A percentile compares a stretch with the other conserved stretches of the same genome.
These are phyloP conservation scores for Debaryomyces subglobosus DNA, from an alignment of 1,139 yeast species.

Conservation along the genomic window DNA sequence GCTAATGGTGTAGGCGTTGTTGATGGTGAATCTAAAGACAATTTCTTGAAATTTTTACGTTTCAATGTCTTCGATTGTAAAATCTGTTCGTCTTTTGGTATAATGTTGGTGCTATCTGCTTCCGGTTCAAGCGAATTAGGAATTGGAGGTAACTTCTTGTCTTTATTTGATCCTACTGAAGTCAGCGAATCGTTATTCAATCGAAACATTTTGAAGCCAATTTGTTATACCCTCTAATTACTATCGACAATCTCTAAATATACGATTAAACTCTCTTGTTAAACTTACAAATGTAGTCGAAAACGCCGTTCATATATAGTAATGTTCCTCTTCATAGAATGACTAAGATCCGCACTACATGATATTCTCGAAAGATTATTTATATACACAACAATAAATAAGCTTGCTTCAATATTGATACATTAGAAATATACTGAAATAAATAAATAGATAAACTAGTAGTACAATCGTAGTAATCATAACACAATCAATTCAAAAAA, in stretches of 20 bases:
- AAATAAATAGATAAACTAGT: slow-evolving; percentile 3
- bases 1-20: slow-evolving; percentile 1
- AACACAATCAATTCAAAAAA: not conserved
- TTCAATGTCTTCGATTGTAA: slow-evolving; percentile 62
- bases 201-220: slow-evolving; percentile 24
- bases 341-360: slow-evolving; percentile 2
- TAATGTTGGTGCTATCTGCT: slow-evolving; percentile 11
- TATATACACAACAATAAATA: slow-evolving; percentile 7
- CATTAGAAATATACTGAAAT: slow-evolving; percentile 3
- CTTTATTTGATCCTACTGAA: slow-evolving; percentile 32
- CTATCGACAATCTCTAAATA: not conserved
- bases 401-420: not conserved
- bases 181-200: slow-evolving; percentile 29
- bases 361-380: not conserved
- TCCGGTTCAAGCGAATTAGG: slow-evolving; percentile 23
- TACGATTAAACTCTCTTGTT: not conserved
- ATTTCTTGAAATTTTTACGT: slow-evolving; percentile 73
- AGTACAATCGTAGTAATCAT: not conserved
- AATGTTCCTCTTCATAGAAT: not conserved
- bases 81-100: slow-evolving; percentile 19
- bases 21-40: slow-evolving; percentile 49
- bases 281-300: not conserved
- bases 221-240: not conserved
- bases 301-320: not conserved
- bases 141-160: slow-evolving; percentile 45